Evolutionary conservation across 2,329 filamentous ascomycete genomes (phyloP).

Genomic region (Talaromyces sp.): DNA sequence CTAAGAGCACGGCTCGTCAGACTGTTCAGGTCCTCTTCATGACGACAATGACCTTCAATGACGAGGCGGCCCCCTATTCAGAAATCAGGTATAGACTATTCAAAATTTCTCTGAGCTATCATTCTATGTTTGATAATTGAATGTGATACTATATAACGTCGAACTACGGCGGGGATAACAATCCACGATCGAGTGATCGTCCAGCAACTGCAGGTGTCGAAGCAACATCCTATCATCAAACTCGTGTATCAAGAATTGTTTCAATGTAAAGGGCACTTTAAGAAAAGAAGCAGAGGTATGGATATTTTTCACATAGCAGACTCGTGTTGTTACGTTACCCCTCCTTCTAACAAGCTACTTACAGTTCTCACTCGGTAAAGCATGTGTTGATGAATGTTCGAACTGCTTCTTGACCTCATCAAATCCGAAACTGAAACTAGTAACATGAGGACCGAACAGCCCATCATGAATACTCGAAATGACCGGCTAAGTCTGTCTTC

Average conservation of each 20-base stretch:
- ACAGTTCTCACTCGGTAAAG: not conserved
- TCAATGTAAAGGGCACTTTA: too few relatives aligned
- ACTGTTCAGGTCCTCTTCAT: not conserved
- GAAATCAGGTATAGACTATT: not conserved
- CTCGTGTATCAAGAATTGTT: not conserved
- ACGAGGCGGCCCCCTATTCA: not conserved
- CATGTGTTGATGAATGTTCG: not conserved
- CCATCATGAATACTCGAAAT: not conserved
- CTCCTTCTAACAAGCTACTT: not conserved
- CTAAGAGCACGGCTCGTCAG: not conserved
- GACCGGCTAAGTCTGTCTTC: not conserved
- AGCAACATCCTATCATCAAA: not conserved
- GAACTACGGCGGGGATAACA: not conserved
- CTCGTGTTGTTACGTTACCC: not conserved
- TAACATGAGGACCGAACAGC: not conserved
- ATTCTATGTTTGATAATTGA: not conserved
- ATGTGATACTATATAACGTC: not conserved
- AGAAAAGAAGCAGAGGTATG: too few relatives aligned
- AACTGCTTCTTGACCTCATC: not conserved
- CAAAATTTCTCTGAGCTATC: not conserved
- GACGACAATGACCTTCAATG: not conserved
- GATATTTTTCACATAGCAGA: not conserved
- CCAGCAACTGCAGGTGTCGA: not conserved
- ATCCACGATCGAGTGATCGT: not conserved
- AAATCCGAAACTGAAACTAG: not conserved